These are phyloP conservation scores for Misopates orontium DNA, from an alignment of 257 asterid species.

Conservation along the genomic window DNA sequence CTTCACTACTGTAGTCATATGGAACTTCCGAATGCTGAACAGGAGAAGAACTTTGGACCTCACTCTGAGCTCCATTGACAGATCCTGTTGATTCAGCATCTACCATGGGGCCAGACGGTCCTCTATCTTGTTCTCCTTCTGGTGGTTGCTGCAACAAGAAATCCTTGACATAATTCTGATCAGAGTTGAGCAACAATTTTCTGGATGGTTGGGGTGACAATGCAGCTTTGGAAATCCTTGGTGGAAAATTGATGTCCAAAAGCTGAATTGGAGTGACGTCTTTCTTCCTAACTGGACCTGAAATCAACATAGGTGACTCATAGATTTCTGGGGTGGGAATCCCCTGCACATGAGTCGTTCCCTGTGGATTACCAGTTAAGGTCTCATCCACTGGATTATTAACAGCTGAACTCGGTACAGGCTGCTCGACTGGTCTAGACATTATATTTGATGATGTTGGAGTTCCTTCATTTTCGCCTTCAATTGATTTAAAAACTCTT, in stretches of 20 bases:
- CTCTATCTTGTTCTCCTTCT: constrained; percentile 34
- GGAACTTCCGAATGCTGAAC: constrained; percentile 41
- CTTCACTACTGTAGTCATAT: constrained; percentile 81
- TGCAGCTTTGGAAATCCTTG: constrained; percentile 47
- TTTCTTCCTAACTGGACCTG: constrained; percentile 48
- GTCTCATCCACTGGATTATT: constrained; percentile 41
- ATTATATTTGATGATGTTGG: constrained; percentile 48
- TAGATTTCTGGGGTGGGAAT: constrained; percentile 78
- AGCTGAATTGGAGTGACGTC: constrained; percentile 68
- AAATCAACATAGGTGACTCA: constrained; percentile 70
- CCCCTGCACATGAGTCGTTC: constrained; percentile 49
- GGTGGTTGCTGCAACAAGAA: constrained; percentile 24
- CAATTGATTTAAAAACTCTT: constrained; percentile 70
- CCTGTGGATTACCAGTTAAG: constrained; percentile 37
- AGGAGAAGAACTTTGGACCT: constrained; percentile 60
- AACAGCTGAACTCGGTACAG: constrained; percentile 49
- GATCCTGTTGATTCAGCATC: constrained; percentile 89
- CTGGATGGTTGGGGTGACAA: constrained; percentile 42
- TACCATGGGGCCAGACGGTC: constrained; percentile 37
- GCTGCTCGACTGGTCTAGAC: constrained; percentile 45
- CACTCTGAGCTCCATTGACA: constrained; percentile 71
- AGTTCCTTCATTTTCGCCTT: constrained; percentile 58
- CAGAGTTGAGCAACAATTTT: constrained; percentile 38
- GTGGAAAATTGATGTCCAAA: constrained; percentile 88
- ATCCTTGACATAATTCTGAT: constrained; percentile 41